A percentile compares a stretch with the other conserved stretches of the same genome.
Conservation (phyloP, 2,329 filamentous ascomycete species). For the Curvularia verruculosa region DNA sequence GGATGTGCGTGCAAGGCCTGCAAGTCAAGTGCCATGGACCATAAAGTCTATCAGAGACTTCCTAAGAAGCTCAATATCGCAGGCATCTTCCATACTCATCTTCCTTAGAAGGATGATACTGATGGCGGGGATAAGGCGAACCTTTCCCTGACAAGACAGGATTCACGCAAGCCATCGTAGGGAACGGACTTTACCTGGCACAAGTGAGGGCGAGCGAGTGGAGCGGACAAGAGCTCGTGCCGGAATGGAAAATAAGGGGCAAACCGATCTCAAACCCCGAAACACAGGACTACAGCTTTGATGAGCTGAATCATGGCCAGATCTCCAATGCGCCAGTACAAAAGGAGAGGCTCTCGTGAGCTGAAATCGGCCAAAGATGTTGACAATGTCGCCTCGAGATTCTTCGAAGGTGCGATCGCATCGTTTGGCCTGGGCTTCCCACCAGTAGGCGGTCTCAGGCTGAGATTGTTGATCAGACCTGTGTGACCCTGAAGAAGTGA, state of each 20-base stretch:
- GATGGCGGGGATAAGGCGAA: slow-evolving; percentile 25
- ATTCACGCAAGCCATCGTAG: slow-evolving; percentile 27
- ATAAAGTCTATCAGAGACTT: slow-evolving; percentile 26
- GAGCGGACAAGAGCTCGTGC: slow-evolving; percentile 1
- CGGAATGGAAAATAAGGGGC: slow-evolving; percentile 12
- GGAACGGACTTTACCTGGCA: slow-evolving; percentile 24
- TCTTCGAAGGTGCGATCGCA: background rate
- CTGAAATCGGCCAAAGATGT: background rate
- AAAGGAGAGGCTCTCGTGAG: background rate
- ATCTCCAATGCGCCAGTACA: slow-evolving; percentile 7
- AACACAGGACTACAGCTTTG: slow-evolving; percentile 9
- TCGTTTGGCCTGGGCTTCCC: slow-evolving; percentile 5
- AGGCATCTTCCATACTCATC: slow-evolving; percentile 36
- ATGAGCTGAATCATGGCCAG: slow-evolving; percentile 3
- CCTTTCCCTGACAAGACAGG: slow-evolving; percentile 29
- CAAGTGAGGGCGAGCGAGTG: slow-evolving; percentile 12
- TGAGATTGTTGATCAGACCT: background rate
- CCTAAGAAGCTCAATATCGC: slow-evolving; percentile 25
- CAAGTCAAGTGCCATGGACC: slow-evolving; percentile 32
- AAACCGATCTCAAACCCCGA: slow-evolving; percentile 11
- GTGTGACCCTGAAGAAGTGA: slow-evolving; percentile 13
- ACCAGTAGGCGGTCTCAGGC: slow-evolving; percentile 2
- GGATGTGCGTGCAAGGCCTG: slow-evolving; percentile 25
- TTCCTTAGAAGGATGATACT: slow-evolving; percentile 31
- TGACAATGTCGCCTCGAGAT: background rate